A percentile compares a stretch with the other conserved stretches of the same genome.
phyloP scores from a whole-genome alignment of 2,329 filamentous ascomycete genomes.

The Blastomyces parvus region DNA sequence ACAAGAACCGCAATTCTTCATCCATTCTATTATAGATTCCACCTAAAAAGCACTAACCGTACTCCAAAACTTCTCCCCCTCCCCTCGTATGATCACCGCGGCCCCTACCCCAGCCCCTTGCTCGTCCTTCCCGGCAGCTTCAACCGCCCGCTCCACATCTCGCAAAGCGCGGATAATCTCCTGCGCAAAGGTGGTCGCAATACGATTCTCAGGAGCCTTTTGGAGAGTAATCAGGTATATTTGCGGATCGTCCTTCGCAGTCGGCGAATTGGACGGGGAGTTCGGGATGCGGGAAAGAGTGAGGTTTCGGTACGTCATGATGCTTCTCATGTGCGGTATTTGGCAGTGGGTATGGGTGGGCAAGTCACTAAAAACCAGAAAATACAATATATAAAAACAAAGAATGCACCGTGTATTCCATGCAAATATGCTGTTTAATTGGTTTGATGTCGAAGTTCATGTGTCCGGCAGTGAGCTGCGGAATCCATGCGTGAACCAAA shows the following conservation, averaged over 20 bases:
- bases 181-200: conserved; percentile 40
- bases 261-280: neutral
- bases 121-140: conserved; percentile 25
- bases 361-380: neutral
- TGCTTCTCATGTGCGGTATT: neutral
- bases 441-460: neutral
- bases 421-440: neutral
- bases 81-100: conserved; percentile 41
- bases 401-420: neutral
- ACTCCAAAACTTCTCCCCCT: conserved; percentile 23
- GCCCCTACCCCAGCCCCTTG: conserved; percentile 22
- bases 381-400: neutral
- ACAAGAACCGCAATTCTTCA: neutral
- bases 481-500: neutral
- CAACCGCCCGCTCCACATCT: conserved; percentile 31
- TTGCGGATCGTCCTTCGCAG: conserved; percentile 20
- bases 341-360: neutral
- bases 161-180: conserved; percentile 40
- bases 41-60: conserved; percentile 4
- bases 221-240: conserved; percentile 43
- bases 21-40: neutral
- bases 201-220: conserved; percentile 42
- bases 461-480: neutral
- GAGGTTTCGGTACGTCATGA: conserved; percentile 28
- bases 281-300: conserved; percentile 28